A percentile compares a stretch with the other conserved stretches of the same genome.
phyloP scores from a whole-genome alignment of 371 early-diverging fungal genomes.

The Mortierella sp. region DNA sequence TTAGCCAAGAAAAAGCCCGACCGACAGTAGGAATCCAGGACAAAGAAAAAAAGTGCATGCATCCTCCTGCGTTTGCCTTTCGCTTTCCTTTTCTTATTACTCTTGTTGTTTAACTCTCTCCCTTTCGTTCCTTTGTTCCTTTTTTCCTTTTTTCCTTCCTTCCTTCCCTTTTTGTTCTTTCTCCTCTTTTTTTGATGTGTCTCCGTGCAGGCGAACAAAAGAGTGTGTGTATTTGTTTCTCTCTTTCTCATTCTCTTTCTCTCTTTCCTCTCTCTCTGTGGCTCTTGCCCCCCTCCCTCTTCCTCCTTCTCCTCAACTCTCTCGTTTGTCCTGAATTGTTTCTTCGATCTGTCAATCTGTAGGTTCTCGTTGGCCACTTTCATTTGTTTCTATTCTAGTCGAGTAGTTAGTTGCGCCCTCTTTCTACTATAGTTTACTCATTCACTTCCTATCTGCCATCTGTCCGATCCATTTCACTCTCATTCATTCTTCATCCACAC shows the following conservation, averaged over 20 bases:
- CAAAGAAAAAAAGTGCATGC: neutral
- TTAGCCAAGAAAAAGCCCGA: neutral
- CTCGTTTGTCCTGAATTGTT: neutral
- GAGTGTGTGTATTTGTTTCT: neutral
- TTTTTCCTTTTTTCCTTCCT: neutral
- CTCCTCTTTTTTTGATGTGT: neutral
- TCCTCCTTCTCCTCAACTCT: neutral
- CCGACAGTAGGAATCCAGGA: neutral
- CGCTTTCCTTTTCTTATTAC: neutral
- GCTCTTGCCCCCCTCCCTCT: neutral
- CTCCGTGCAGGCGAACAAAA: neutral
- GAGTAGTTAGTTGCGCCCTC: neutral
- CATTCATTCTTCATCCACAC: neutral
- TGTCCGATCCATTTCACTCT: neutral
- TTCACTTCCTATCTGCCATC: neutral
- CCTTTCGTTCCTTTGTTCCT: neutral
- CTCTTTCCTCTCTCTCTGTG: neutral
- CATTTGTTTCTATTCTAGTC: neutral
- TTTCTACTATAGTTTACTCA: neutral
- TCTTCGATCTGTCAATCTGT: neutral
- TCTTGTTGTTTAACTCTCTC: neutral
- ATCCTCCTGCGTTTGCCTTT: neutral
- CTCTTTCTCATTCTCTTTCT: neutral
- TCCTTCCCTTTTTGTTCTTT: neutral
- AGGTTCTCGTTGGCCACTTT: neutral